Percentiles rank a stretch among this genome's conserved stretches.
These are phyloP conservation scores for Zygosaccharomyces sapae DNA, from an alignment of 1,139 yeast genomes.

Conservation along the genomic window DNA sequence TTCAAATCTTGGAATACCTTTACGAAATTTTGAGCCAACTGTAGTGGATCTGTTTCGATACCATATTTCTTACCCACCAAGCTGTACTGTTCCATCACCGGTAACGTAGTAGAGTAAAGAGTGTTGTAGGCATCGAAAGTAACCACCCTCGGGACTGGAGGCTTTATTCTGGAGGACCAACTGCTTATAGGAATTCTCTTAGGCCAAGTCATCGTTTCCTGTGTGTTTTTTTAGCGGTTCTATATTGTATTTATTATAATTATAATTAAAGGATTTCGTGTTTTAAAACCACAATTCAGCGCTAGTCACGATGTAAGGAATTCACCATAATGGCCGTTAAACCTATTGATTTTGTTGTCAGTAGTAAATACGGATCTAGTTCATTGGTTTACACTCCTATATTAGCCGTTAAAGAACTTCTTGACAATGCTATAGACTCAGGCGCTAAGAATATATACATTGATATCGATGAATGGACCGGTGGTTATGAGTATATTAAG, in stretches of 20 bases:
- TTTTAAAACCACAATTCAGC: neutral
- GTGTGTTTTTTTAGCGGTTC: neutral
- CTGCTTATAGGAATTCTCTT: conserved; percentile 16
- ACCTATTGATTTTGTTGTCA: conserved; percentile 10
- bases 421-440: conserved; percentile 71
- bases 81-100: conserved; percentile 52
- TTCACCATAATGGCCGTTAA: conserved; percentile 15
- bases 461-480: conserved; percentile 51
- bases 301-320: conserved; percentile 1
- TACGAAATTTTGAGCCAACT: conserved; percentile 33
- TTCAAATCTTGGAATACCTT: conserved; percentile 33
- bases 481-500: conserved; percentile 51
- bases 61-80: conserved; percentile 46
- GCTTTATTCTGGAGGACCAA: conserved; percentile 13
- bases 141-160: conserved; percentile 44
- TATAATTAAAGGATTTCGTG: neutral
- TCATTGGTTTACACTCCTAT: conserved; percentile 35
- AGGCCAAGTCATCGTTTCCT: conserved; percentile 18
- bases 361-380: conserved; percentile 22
- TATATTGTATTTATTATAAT: neutral
- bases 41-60: conserved; percentile 38
- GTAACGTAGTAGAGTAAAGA: conserved; percentile 52
- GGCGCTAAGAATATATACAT: conserved; percentile 49
- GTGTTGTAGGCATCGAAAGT: conserved; percentile 70
- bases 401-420: conserved; percentile 56